phyloP scores from a whole-genome alignment of 192 early-diverging fungal species.

The Diversispora epigaea region DNA sequence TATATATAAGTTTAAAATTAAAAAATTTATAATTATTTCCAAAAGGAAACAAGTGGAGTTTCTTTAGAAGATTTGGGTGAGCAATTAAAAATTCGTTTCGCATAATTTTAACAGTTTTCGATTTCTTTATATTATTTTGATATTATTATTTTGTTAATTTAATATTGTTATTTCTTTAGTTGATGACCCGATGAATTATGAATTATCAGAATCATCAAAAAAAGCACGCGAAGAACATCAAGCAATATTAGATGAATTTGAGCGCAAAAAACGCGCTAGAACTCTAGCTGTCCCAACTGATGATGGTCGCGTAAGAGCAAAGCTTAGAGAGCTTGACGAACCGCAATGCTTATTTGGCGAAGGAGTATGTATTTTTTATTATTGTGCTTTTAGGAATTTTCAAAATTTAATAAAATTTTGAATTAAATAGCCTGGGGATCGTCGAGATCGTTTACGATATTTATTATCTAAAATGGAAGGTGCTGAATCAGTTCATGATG shows the following conservation, averaged over 20 bases:
- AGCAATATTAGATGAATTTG: conserved; percentile 68
- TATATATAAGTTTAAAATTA: too few species aligned
- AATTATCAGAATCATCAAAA: conserved; percentile 47
- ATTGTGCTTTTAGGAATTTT: not conserved
- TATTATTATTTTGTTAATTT: not conserved
- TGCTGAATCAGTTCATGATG: conserved; percentile 43
- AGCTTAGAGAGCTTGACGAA: conserved; percentile 74
- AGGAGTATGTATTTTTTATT: conserved; percentile 59
- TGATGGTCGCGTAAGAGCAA: conserved; percentile 72
- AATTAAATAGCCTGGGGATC: conserved; percentile 24
- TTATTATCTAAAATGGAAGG: conserved; percentile 57
- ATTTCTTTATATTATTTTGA: not conserved
- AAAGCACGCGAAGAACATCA: conserved; percentile 50
- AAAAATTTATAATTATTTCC: too few species aligned
- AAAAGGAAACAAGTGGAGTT: conserved; percentile 34
- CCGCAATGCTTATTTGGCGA: conserved; percentile 94
- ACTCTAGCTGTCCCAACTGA: conserved; percentile 89
- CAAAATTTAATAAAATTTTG: not conserved
- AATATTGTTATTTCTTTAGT: not conserved
- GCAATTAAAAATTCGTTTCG: not conserved
- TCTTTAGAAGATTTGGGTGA: conserved; percentile 49
- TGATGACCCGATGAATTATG: conserved; percentile 42
- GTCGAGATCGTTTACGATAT: conserved; percentile 31
- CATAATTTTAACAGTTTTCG: not conserved
- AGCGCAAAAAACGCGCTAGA: conserved; percentile 72